Evolutionary conservation across 345 rosid genomes (phyloP).

Genomic region (Anacardium occidentale): DNA sequence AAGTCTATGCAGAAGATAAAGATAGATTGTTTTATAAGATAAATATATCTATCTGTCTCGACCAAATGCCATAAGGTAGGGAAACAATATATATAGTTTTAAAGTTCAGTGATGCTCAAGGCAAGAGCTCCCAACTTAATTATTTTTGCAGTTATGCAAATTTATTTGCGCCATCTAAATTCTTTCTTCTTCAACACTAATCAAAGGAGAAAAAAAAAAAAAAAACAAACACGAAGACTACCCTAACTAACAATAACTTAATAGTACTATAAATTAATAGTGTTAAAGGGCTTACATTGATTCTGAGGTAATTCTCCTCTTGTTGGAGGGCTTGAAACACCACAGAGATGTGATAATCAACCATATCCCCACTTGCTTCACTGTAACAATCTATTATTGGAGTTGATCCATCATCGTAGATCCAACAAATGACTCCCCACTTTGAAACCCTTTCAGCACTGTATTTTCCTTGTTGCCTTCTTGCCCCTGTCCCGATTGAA

Average conservation of each 20-base stretch:
- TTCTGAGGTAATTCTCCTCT: constrained; percentile 58
- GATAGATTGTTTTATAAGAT: too few relatives aligned
- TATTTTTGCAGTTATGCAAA: too few relatives aligned
- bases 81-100: too few relatives aligned
- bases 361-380: constrained; percentile 52
- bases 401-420: constrained; percentile 41
- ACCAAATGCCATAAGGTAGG: too few relatives aligned
- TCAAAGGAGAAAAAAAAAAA: too few relatives aligned
- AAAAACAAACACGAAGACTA: background rate
- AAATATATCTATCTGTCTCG: too few relatives aligned
- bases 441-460: constrained; percentile 44
- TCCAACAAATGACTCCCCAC: constrained; percentile 70
- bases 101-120: background rate
- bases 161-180: too few relatives aligned
- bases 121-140: constrained; percentile 37
- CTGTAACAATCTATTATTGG: constrained; percentile 52
- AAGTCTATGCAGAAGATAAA: too few relatives aligned
- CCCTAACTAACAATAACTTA: background rate
- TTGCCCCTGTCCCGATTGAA: constrained; percentile 65
- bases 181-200: too few relatives aligned
- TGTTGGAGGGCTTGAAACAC: constrained; percentile 56
- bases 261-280: too few relatives aligned
- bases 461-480: constrained; percentile 36
- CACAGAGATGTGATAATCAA: constrained; percentile 54
- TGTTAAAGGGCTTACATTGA: constrained; percentile 43